Percentiles rank a stretch among this genome's conserved stretches.
phyloP scores from a whole-genome alignment of 2,329 filamentous ascomycete genomes.

The Ceratocystis papillata region DNA sequence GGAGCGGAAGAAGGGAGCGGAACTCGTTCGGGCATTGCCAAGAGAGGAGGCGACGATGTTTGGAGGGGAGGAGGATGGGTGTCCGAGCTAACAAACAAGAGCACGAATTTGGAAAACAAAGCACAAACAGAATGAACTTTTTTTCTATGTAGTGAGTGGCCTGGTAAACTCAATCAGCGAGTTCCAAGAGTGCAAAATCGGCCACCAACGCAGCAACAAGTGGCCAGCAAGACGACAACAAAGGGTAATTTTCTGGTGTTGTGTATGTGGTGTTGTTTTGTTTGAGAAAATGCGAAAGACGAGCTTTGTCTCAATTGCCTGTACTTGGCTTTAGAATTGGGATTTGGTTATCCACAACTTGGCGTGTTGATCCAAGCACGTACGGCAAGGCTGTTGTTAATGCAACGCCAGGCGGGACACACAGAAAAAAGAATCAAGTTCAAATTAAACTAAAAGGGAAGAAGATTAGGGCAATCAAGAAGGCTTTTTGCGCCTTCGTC shows the following conservation, averaged over 20 bases:
- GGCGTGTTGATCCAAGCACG: not conserved
- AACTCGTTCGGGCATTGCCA: constrained; percentile 24
- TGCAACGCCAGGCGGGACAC: not conserved
- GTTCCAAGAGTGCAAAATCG: not conserved
- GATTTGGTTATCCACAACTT: constrained; percentile 4
- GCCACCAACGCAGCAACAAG: constrained; percentile 6
- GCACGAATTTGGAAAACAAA: constrained; percentile 5
- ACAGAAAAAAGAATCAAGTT: not conserved
- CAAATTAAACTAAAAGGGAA: not conserved
- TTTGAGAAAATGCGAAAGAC: constrained; percentile 4
- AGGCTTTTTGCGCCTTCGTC: not conserved
- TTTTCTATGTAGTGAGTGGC: not conserved
- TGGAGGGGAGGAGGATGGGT: not conserved
- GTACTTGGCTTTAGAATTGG: constrained; percentile 3
- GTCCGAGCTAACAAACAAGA: not conserved
- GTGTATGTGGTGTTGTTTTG: not conserved
- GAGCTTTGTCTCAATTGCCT: not conserved
- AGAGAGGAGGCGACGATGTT: not conserved
- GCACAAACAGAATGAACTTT: not conserved
- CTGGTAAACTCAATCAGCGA: not conserved
- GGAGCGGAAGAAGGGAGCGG: constrained; percentile 21
- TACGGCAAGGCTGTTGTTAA: not conserved
- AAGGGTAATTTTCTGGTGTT: not conserved
- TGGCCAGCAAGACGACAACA: not conserved
- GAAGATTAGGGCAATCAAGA: not conserved